Base-by-base conservation (phyloP, 2,329 filamentous ascomycete species). In the Fusarium tupiense region DNA sequence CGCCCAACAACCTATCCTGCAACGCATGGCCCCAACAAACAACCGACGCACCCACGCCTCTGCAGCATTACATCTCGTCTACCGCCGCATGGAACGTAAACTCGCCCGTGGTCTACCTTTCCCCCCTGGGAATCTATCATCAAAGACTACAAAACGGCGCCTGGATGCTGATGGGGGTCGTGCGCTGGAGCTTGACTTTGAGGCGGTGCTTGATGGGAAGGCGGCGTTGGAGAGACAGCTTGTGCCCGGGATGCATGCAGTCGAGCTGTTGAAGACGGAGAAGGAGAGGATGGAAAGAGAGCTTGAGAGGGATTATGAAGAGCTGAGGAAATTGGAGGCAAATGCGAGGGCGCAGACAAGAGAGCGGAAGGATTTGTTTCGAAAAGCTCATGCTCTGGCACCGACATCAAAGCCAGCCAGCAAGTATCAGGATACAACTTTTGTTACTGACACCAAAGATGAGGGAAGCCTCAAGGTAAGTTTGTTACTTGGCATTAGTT, bases 51-150 rank as follows among this genome's bases (percentile, higher is more conserved):
- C 85, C 22, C 86, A 90, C 64, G 90, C 90, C 16, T 84, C 89
- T 14, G 82, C 86, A 5, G 88, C 88, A 29, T 83, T 94, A 12
- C 84, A 86, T 43, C 84, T 85, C 44, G 85, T 92, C 33, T 83
- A 89, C 13, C 85, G 86, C 46, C 87, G 87, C 59, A 84, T 94
- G 40, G 82, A 87, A 41, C 86, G 84, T 54, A 91, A 91, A 77
- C 82, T 94, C 11, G 81, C 85, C 22, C 87, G 86, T 40, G 89
- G 89, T 17, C 84, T 93, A 59, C 91, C 91, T n/a, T 93, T 94
- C 78, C 92, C 92, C 3, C 90, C 89, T 0, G 85, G 87, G 6
- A 79, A 82, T 2, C 20, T 26, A 31, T 75, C 79, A 56, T 70
- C 76, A 64, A 10, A 69, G 79, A 24, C 64, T 66, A 54, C 71